These are phyloP conservation scores for Pneumocystis jirovecii DNA, from an alignment of 1,139 yeast genomes.

Conservation along the genomic window DNA sequence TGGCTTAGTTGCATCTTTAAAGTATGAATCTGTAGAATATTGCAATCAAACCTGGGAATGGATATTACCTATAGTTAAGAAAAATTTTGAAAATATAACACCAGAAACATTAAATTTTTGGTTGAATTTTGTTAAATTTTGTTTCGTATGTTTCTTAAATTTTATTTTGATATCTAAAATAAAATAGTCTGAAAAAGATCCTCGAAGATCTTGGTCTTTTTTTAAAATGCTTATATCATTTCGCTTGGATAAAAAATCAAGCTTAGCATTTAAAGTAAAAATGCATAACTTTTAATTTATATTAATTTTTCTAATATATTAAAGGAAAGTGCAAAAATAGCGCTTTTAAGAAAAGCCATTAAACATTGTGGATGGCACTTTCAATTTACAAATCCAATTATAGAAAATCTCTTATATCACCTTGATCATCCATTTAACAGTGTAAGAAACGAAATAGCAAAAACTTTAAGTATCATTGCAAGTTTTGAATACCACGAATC, in stretches of 20 bases:
- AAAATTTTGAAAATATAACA: conserved; percentile 47
- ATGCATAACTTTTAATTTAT: not conserved
- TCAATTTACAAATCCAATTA: conserved; percentile 25
- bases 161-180: conserved; percentile 5
- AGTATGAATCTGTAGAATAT: conserved; percentile 16
- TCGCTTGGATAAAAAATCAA: conserved; percentile 37
- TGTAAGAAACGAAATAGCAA: conserved; percentile 60
- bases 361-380: conserved; percentile 46
- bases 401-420: conserved; percentile 34
- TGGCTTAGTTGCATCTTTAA: conserved; percentile 21
- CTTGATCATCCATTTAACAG: conserved; percentile 24
- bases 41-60: conserved; percentile 27
- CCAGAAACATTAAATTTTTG: conserved; percentile 69
- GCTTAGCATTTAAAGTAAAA: conserved; percentile 40
- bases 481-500: conserved; percentile 41
- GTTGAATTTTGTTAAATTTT: conserved; percentile 55
- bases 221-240: conserved; percentile 34
- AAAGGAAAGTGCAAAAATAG: conserved; percentile 44
- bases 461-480: conserved; percentile 43
- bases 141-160: conserved; percentile 27
- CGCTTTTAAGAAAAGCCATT: conserved; percentile 41
- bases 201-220: conserved; percentile 49
- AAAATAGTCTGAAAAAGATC: conserved; percentile 27
- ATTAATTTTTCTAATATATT: not conserved
- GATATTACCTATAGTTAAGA: conserved; percentile 36